Percentiles rank a stretch among this genome's conserved stretches.
Conservation (phyloP, 495 filamentous ascomycete genomes). For the Daldinia grandis region DNA sequence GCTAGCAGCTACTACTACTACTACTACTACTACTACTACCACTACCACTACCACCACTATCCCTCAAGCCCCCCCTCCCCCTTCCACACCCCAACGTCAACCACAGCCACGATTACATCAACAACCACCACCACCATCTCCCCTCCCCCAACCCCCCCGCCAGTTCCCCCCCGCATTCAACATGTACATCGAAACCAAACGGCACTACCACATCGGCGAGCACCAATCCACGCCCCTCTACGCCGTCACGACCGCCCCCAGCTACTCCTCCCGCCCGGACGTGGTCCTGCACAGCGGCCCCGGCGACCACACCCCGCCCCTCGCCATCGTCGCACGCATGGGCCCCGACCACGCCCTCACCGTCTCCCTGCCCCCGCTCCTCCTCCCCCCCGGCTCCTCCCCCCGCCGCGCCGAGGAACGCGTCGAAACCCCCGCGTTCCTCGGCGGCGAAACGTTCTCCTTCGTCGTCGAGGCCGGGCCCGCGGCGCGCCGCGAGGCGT, state of each 20-base stretch:
- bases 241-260: constrained; percentile 29
- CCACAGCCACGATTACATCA: not conserved
- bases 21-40: not conserved
- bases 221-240: constrained; percentile 38
- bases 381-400: not conserved
- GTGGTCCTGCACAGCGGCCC: constrained; percentile 41
- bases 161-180: constrained; percentile 43
- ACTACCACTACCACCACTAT: not conserved
- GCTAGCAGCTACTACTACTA: not conserved
- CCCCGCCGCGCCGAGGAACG: constrained; percentile 17
- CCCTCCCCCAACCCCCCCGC: not conserved
- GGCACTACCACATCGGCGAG: constrained; percentile 34
- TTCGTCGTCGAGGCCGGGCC: constrained; percentile 38
- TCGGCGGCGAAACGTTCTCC: not conserved
- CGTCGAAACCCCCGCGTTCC: constrained; percentile 8
- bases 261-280: constrained; percentile 22
- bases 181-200: constrained; percentile 31
- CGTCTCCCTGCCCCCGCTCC: constrained; percentile 18
- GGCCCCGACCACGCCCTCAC: not conserved
- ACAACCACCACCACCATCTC: not conserved
- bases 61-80: not conserved
- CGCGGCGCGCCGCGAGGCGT: constrained; percentile 30
- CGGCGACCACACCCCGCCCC: constrained; percentile 2
- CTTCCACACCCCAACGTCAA: not conserved
- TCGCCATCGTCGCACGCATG: constrained; percentile 24